Conservation (phyloP, 1,284 basidiomycete genomes). For the Hypsizygus ulmarius region DNA sequence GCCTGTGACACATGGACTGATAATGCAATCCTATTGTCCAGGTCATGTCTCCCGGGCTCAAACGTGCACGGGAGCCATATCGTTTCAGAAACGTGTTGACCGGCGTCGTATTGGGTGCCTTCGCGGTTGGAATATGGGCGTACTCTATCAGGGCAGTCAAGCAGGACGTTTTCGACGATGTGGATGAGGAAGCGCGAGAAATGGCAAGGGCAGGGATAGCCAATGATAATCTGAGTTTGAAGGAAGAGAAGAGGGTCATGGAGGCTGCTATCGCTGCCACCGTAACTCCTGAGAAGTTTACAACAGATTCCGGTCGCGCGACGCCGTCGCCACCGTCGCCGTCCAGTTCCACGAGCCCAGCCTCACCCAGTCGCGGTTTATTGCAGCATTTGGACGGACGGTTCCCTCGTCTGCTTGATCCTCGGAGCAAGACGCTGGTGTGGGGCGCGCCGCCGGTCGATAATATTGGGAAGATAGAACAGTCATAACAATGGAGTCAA, state of each 20-base stretch:
- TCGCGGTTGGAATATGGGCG: slow-evolving; percentile 83
- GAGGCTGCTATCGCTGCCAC: slow-evolving; percentile 21
- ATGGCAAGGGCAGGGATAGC: slow-evolving; percentile 40
- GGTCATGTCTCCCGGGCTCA: slow-evolving; percentile 84
- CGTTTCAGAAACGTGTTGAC: slow-evolving; percentile 77
- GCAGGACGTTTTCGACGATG: slow-evolving; percentile 88
- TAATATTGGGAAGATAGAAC: slow-evolving; percentile 41
- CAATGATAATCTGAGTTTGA: slow-evolving; percentile 22
- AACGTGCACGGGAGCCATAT: slow-evolving; percentile 86
- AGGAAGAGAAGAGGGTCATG: slow-evolving; percentile 29
- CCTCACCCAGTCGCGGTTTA: slow-evolving; percentile 30
- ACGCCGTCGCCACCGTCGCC: not conserved
- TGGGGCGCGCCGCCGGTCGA: slow-evolving; percentile 73
- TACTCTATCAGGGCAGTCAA: slow-evolving; percentile 94
- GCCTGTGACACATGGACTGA: not conserved
- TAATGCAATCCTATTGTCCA: slow-evolving; percentile 26
- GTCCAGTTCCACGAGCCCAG: slow-evolving; percentile 7
- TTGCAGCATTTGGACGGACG: slow-evolving; percentile 43
- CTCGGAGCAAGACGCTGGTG: slow-evolving; percentile 55
- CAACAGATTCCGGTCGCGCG: slow-evolving; percentile 3
- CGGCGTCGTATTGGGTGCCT: slow-evolving; percentile 69
- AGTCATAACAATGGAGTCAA: slow-evolving; percentile 8
- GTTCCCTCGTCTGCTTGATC: slow-evolving; percentile 56
- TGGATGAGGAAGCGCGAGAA: slow-evolving; percentile 71
- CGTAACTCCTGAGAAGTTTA: slow-evolving; percentile 1